Base-by-base conservation (phyloP, 2,329 filamentous ascomycete species). In the Ophiostoma sp. region DNA sequence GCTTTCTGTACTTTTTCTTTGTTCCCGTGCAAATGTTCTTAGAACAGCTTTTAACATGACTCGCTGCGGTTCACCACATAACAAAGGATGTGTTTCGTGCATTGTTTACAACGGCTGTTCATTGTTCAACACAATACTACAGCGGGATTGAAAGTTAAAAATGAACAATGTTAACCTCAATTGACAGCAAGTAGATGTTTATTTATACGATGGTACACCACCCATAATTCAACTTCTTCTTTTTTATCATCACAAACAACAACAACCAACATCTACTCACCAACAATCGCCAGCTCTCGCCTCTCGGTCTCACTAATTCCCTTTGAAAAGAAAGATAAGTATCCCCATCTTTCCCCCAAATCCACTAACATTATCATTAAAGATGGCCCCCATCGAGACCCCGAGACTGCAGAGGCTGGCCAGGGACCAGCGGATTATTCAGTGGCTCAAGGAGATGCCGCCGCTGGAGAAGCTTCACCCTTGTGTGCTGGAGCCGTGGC, bases 351-450 rank as follows among this genome's bases (percentile, higher is more conserved):
- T 9, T 5, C 9, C 19, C n/a, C 17, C 33, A 39, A 64, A 42
- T 25, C 2, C 2, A 2, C n/a, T 17, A 2, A 42, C n/a, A 15
- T 1, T 19, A 19, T 1, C n/a, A 19, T 28, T 22, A 66, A 45
- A 19, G 15, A 66, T 66, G 61, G 11, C 22, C 22, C 12, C 2
- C n/a, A 42, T 4, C 36, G 12, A 28, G 12, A 66, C 36, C 36
- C 61, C 36, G 36, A 39, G 61, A 39, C 61, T 66, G n/a, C 36
- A 66, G 36, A 66, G n/a, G 12, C n/a, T 66, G 36, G 36, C 36
- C 11, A 66, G 28, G 36, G 36, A 66, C 36, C 19, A 48, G 22
- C 42, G 11, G 9, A 55, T 69, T n/a, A 22, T 69, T 12, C 11
- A 22, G 45, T 69, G 66, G 66, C 28, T 69, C 2, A 25, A 55